These are phyloP conservation scores for Cerioporus squamosus DNA, from an alignment of 1,284 basidiomycete species.

Conservation along the genomic window DNA sequence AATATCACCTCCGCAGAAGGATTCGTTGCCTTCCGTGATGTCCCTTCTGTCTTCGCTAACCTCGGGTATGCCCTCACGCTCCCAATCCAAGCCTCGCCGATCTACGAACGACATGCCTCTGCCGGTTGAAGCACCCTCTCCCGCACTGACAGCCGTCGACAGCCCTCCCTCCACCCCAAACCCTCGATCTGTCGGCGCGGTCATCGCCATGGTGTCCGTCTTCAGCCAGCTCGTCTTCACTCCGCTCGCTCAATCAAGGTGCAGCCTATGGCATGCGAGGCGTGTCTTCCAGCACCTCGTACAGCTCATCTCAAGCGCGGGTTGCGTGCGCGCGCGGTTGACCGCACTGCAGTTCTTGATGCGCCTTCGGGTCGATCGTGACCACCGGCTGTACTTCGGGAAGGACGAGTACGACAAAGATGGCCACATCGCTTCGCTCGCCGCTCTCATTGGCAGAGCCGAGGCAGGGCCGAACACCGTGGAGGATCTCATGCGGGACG, in stretches of 20 bases:
- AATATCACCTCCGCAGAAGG: conserved; percentile 39
- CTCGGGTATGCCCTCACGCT: conserved; percentile 53
- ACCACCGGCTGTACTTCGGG: conserved; percentile 85
- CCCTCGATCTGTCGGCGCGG: conserved; percentile 59
- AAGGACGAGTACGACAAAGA: conserved; percentile 55
- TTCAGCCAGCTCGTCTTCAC: conserved; percentile 77
- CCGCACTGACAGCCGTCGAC: conserved; percentile 30
- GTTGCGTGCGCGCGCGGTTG: conserved; percentile 69
- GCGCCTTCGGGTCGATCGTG: conserved; percentile 88
- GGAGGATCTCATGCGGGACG: conserved; percentile 23
- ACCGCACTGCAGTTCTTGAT: conserved; percentile 87
- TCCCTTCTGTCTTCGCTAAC: conserved; percentile 65
- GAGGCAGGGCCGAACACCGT: conserved; percentile 25
- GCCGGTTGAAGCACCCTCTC: conserved; percentile 29
- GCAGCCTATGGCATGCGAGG: conserved; percentile 53
- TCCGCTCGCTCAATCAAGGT: conserved; percentile 51
- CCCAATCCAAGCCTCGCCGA: conserved; percentile 51
- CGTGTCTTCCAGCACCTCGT: conserved; percentile 57
- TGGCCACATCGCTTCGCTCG: conserved; percentile 55
- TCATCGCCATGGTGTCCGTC: conserved; percentile 64
- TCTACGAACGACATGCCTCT: conserved; percentile 31
- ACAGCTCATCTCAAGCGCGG: conserved; percentile 45
- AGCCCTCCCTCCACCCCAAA: conserved; percentile 26
- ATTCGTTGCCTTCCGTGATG: conserved; percentile 62
- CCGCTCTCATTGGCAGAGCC: conserved; percentile 56